Conservation (phyloP, 73 alveolate genomes). For the Effrenium voratum region DNA sequence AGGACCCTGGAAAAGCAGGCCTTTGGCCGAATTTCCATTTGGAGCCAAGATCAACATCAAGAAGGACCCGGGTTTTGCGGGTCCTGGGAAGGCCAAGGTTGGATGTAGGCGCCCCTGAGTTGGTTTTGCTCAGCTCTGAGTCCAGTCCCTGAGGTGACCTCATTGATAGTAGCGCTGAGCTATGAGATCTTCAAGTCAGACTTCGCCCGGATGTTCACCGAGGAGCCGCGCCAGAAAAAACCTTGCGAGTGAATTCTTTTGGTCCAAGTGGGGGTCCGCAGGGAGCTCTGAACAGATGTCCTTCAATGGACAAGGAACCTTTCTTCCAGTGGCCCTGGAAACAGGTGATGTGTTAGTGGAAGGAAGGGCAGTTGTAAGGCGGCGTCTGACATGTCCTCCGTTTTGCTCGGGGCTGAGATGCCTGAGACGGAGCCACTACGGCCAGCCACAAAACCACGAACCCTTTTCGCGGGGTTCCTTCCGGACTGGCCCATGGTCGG, state of each 20-base stretch:
- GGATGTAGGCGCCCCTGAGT: neutral
- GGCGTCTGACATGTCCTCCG: neutral
- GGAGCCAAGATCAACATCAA: neutral
- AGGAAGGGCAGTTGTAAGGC: neutral
- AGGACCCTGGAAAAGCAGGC: neutral
- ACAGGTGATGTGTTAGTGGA: neutral
- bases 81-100: neutral
- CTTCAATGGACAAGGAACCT: neutral
- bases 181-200: conserved; percentile 59
- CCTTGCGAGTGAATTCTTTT: neutral
- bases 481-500: no score
- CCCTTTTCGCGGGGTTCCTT: no score
- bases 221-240: neutral
- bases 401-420: neutral
- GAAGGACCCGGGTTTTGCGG: neutral
- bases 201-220: conserved; percentile 57
- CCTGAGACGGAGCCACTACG: no score
- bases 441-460: no score
- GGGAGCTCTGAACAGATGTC: neutral
- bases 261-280: neutral
- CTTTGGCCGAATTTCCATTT: neutral
- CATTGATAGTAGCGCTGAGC: conserved; percentile 41
- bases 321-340: neutral
- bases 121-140: neutral
- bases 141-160: conserved; percentile 19